Base-by-base conservation (phyloP, 305 asterid species). In the Plantago coronopus region DNA sequence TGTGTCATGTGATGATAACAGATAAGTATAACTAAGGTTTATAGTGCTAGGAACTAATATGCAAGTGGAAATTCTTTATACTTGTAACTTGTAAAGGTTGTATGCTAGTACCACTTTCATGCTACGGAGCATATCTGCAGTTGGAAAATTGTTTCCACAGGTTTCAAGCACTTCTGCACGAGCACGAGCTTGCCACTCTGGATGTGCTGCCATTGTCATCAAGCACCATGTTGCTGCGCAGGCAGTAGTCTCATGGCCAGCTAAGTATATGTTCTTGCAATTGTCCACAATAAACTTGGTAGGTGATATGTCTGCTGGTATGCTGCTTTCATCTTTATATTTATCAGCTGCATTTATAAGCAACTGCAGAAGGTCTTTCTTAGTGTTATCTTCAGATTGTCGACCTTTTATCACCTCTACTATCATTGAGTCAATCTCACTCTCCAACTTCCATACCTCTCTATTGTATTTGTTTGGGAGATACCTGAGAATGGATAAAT, bases 121-220 rank as follows among this genome's bases (percentile, higher is more conserved):
- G 68, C 59, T 71, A 19, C 82, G 64, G 49, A 89, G 78, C 80
- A 74, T 78, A 49, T 83, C 79, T 19, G 83, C 69, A 17, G 76
- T 66, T 6, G 87, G 91, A 43, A 63, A 49, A 20, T 72, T 62
- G 27, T 17, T 27, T 38, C 89, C 84, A 18, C 89, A 84, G 14
- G 83, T 57, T 55, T 74, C 77, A 56, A 84, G 76, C 48, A 74
- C 89, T 77, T 86, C 95, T 47, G 74, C 74, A 49, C 86, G 88
- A 38, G 76, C 84, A 40, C 79, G 85, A 65, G 69, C 79, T 69
- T 86, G 96, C 95, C 96, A 89, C 5, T 83, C 82, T 47, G 90
- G 94, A 72, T 83, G 62, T 54, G 87, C 79, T n/a, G 84, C 95
- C 46, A 89, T 74, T 44, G 71, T 54, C 89, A 89, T 73, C 79